Evolutionary conservation across 1,284 basidiomycete genomes (phyloP).

Genomic region (Earliella scabrosa): DNA sequence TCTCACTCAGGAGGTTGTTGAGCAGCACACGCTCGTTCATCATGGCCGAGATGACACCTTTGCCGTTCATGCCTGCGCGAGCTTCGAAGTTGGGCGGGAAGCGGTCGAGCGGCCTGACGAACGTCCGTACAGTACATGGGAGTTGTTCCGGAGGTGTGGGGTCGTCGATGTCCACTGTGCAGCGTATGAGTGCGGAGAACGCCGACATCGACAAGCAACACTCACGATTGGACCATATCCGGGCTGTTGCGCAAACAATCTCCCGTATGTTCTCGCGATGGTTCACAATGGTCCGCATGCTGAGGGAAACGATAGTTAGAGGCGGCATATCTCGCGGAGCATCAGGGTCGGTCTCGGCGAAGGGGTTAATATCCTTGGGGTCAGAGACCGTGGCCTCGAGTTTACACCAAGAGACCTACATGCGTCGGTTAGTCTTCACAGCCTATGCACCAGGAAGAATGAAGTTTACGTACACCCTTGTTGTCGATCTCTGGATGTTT

Average conservation of each 20-base stretch:
- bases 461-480: constrained; percentile 66
- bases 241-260: constrained; percentile 83
- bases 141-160: constrained; percentile 87
- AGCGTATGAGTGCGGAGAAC: neutral
- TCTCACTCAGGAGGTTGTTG: constrained; percentile 75
- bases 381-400: constrained; percentile 86
- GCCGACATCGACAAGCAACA: constrained; percentile 20
- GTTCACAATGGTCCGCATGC: constrained; percentile 92
- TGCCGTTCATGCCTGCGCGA: constrained; percentile 63
- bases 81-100: constrained; percentile 90
- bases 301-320: constrained; percentile 89
- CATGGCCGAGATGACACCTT: constrained; percentile 78
- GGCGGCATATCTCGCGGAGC: constrained; percentile 89
- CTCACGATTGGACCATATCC: constrained; percentile 90
- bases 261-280: constrained; percentile 94
- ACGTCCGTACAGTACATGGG: constrained; percentile 84
- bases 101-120: constrained; percentile 90
- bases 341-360: constrained; percentile 71
- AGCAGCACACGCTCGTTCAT: constrained; percentile 88
- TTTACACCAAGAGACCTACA: constrained; percentile 93
- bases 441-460: neutral
- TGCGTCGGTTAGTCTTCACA: no score
- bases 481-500: constrained; percentile 74
- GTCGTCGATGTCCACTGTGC: constrained; percentile 83
- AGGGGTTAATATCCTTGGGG: constrained; percentile 89